Evolutionary conservation across 495 filamentous ascomycete species (phyloP).

Genomic region (Talaromyces proteolyticus): DNA sequence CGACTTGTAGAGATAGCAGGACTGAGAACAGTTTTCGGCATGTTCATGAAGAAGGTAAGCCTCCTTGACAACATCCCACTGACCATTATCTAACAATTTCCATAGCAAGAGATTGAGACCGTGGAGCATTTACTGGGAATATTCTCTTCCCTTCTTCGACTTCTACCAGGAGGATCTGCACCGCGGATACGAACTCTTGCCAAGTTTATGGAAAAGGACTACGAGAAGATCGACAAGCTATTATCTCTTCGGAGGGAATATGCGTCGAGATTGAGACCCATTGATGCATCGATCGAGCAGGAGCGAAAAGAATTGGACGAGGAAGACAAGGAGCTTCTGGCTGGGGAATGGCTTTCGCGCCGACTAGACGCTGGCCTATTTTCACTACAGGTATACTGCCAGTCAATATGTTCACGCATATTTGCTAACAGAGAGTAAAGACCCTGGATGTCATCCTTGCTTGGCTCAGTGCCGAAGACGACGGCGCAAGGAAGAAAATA

Average conservation of each 20-base stretch:
- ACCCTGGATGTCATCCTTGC: slow-evolving; percentile 83
- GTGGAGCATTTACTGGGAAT: slow-evolving; percentile 88
- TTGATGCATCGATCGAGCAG: slow-evolving; percentile 61
- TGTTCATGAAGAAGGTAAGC: slow-evolving; percentile 83
- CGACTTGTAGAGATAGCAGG: slow-evolving; percentile 77
- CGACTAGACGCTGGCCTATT: slow-evolving; percentile 83
- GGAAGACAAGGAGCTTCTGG: slow-evolving; percentile 59
- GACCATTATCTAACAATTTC: slow-evolving; percentile 8
- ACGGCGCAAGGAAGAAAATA: slow-evolving; percentile 66
- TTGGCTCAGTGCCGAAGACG: slow-evolving; percentile 91
- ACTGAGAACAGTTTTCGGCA: slow-evolving; percentile 74
- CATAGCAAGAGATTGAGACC: slow-evolving; percentile 55
- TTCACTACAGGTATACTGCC: slow-evolving; percentile 55
- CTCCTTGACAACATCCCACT: background rate
- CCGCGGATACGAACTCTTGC: slow-evolving; percentile 79
- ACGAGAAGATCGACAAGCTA: slow-evolving; percentile 72
- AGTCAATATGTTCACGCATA: background rate
- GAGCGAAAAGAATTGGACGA: slow-evolving; percentile 40
- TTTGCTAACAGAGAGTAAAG: too few relatives aligned
- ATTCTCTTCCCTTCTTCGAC: slow-evolving; percentile 76
- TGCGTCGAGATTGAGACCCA: slow-evolving; percentile 52
- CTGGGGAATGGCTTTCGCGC: slow-evolving; percentile 78
- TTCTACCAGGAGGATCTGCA: slow-evolving; percentile 70
- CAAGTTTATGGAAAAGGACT: slow-evolving; percentile 94
- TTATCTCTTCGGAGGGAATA: slow-evolving; percentile 68